phyloP scores from a whole-genome alignment of 345 rosid genomes.

The Litchi chinensis region DNA sequence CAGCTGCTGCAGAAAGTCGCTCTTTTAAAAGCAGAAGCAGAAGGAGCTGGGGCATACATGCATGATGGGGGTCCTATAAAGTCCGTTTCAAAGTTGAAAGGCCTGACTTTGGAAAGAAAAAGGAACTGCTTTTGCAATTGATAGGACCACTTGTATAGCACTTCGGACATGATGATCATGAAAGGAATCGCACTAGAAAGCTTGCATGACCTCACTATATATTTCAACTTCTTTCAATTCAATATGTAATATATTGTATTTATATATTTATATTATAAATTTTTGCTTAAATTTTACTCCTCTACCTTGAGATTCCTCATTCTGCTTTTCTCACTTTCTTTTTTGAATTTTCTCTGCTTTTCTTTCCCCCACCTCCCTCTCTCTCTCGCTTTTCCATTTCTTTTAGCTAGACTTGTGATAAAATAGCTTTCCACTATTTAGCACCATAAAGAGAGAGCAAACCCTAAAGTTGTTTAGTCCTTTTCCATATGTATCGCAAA shows the following conservation, averaged over 20 bases:
- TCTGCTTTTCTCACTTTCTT: slow-evolving; percentile 9
- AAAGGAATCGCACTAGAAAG: slow-evolving; percentile 21
- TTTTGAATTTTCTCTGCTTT: background rate
- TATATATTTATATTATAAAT: background rate
- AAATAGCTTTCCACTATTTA: slow-evolving; percentile 17
- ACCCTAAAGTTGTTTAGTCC: slow-evolving; percentile 17
- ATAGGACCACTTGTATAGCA: slow-evolving; percentile 29
- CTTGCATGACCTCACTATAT: background rate
- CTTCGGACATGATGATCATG: slow-evolving; percentile 23
- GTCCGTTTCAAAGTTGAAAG: slow-evolving; percentile 30
- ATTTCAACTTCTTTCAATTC: too few species aligned
- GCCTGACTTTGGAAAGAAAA: slow-evolving; percentile 29
- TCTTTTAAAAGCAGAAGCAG: slow-evolving; percentile 27
- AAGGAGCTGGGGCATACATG: slow-evolving; percentile 1
- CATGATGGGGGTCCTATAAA: slow-evolving; percentile 23
- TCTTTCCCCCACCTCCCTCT: background rate
- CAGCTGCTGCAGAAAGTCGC: slow-evolving; percentile 25
- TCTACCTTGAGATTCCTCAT: slow-evolving; percentile 33
- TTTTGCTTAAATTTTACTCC: slow-evolving; percentile 11
- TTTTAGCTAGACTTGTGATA: slow-evolving; percentile 21
- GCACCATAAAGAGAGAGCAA: slow-evolving; percentile 33
- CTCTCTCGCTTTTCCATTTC: slow-evolving; percentile 13
- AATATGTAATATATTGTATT: background rate
- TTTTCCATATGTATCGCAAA: slow-evolving; percentile 1
- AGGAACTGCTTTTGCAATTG: slow-evolving; percentile 35